Evolutionary conservation across 169 alveolate genomes (phyloP).

Genomic region (Cryptosporidium ryanae): DNA sequence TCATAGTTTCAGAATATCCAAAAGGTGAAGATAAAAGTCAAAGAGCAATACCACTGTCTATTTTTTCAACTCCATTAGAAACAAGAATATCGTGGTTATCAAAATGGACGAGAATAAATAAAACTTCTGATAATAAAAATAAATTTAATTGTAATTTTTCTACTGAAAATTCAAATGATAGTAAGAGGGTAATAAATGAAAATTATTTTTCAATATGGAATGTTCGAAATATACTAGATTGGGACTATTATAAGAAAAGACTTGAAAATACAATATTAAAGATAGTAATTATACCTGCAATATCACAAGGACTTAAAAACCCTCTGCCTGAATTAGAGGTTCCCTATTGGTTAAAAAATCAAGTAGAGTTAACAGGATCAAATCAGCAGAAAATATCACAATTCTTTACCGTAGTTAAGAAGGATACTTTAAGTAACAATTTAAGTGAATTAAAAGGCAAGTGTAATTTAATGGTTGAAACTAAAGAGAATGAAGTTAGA

Average conservation of each 20-base stretch:
- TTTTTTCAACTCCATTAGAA: constrained; percentile 88
- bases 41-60: constrained; percentile 95
- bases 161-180: neutral
- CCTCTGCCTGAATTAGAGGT: constrained; percentile 93
- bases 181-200: neutral
- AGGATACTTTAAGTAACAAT: too few relatives aligned
- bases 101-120: constrained; percentile 86
- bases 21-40: constrained; percentile 93
- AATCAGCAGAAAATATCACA: constrained; percentile 71
- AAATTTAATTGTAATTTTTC: constrained; percentile 42
- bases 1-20: constrained; percentile 93
- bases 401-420: constrained; percentile 21
- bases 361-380: constrained; percentile 35
- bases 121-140: constrained; percentile 80
- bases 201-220: constrained; percentile 78
- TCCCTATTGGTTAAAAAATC: constrained; percentile 92
- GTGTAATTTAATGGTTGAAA: too few relatives aligned
- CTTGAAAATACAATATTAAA: constrained; percentile 92
- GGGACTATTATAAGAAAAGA: constrained; percentile 97
- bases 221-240: constrained; percentile 93
- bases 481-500: neutral
- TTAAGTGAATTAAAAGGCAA: neutral
- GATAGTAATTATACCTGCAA: constrained; percentile 96
- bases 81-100: constrained; percentile 82
- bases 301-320: constrained; percentile 91